These are phyloP conservation scores for Vanderwaltozyma tropicalis DNA, from an alignment of 805 yeast species.

Conservation along the genomic window DNA sequence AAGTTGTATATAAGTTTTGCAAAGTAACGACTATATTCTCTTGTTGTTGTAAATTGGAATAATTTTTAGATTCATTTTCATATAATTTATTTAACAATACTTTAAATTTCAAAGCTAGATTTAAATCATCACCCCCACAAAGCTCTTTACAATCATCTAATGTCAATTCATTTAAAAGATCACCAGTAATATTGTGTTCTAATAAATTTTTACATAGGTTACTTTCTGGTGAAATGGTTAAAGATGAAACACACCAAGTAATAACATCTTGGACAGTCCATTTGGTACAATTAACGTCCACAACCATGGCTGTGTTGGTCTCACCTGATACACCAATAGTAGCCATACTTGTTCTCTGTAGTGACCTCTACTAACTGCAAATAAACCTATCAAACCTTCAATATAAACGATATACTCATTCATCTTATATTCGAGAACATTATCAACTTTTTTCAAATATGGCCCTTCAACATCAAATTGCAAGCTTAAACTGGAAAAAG, in stretches of 20 bases:
- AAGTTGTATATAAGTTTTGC: conserved; percentile 18
- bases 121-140: conserved; percentile 42
- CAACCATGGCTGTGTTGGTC: background rate
- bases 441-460: too few relatives aligned
- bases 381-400: too few relatives aligned
- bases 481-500: too few relatives aligned
- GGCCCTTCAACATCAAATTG: too few relatives aligned
- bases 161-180: conserved; percentile 55
- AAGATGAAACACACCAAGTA: conserved; percentile 16
- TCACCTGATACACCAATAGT: background rate
- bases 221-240: conserved; percentile 11
- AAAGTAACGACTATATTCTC: conserved; percentile 26
- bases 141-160: conserved; percentile 65
- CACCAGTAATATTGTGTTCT: conserved; percentile 36
- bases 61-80: conserved; percentile 9
- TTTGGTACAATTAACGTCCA: conserved; percentile 2
- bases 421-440: too few relatives aligned
- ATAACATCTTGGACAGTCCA: conserved; percentile 21
- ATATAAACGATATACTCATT: too few relatives aligned
- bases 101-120: conserved; percentile 50
- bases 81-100: conserved; percentile 47
- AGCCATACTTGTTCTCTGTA: background rate
- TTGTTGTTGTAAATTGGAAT: conserved; percentile 16
- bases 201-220: conserved; percentile 8
- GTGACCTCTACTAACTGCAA: background rate